Evolutionary conservation across 441 rosid species (phyloP).

Genomic region (Arabidopsis lyrata): DNA sequence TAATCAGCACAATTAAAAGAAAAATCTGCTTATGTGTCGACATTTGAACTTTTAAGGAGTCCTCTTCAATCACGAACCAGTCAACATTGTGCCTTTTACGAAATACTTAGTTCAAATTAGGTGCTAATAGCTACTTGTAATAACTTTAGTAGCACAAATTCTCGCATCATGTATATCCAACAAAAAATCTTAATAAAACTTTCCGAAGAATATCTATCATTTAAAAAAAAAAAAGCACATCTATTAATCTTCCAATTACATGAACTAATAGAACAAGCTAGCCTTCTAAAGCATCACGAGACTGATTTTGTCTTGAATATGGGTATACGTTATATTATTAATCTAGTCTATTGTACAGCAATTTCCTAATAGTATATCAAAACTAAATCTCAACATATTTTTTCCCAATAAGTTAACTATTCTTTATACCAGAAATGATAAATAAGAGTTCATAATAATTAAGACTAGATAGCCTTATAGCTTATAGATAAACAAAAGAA

Average conservation of each 20-base stretch:
- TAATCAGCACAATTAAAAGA: neutral
- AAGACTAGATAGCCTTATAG: too few relatives aligned
- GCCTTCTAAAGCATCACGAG: constrained; percentile 22
- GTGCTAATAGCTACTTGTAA: constrained; percentile 35
- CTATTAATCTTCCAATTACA: constrained; percentile 20
- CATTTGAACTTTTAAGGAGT: constrained; percentile 22
- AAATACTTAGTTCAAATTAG: constrained; percentile 27
- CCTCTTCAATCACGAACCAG: constrained; percentile 38
- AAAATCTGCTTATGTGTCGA: constrained; percentile 19
- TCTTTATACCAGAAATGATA: too few relatives aligned
- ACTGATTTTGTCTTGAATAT: constrained; percentile 24
- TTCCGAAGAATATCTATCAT: constrained; percentile 32
- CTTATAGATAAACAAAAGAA: too few relatives aligned
- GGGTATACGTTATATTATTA: constrained; percentile 3
- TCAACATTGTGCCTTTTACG: constrained; percentile 38
- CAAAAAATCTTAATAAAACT: constrained; percentile 26
- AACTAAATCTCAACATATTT: too few relatives aligned
- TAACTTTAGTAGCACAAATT: constrained; percentile 32
- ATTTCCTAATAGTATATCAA: neutral
- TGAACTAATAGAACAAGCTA: constrained; percentile 11
- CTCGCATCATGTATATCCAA: constrained; percentile 26
- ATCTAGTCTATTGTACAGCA: constrained; percentile 3
- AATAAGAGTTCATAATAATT: too few relatives aligned
- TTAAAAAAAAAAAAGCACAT: too few relatives aligned
- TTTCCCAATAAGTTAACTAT: too few relatives aligned